Percentiles rank a stretch among this genome's conserved stretches.
phyloP scores from a whole-genome alignment of 768 basidiomycete species.

The Rhizopogon sp. region DNA sequence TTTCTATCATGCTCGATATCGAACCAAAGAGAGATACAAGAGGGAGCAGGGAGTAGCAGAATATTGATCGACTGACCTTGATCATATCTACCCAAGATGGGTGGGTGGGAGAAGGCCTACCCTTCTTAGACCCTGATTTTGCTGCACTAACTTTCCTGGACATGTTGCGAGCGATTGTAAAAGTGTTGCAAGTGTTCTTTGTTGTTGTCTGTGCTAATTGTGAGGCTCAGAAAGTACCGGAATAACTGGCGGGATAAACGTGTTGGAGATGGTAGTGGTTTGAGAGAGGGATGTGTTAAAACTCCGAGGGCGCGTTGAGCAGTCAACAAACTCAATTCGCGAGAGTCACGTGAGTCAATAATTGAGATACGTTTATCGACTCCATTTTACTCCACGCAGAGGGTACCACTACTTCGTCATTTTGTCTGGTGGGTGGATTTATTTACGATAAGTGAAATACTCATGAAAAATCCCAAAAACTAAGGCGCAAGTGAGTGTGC shows the following conservation, averaged over 20 bases:
- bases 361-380: constrained; percentile 25
- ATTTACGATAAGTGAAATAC: neutral
- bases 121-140: constrained; percentile 36
- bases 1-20: constrained; percentile 4
- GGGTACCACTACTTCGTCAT: neutral
- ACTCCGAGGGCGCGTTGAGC: constrained; percentile 36
- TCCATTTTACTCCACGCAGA: constrained; percentile 7
- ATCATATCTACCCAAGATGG: constrained; percentile 77
- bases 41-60: constrained; percentile 8
- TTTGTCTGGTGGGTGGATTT: constrained; percentile 2
- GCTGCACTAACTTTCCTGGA: constrained; percentile 44
- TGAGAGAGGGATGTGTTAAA: constrained; percentile 35
- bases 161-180: constrained; percentile 20
- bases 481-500: neutral
- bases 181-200: constrained; percentile 6
- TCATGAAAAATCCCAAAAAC: neutral
- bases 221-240: constrained; percentile 9
- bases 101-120: constrained; percentile 29
- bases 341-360: constrained; percentile 30
- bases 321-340: constrained; percentile 37
- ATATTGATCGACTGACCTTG: constrained; percentile 45
- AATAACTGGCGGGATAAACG: constrained; percentile 15
- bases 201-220: constrained; percentile 13
- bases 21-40: constrained; percentile 9
- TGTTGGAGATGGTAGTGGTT: constrained; percentile 44